Base-by-base conservation (phyloP, 2,329 filamentous ascomycete genomes). In the Aspergillus pseudoglaucus region DNA sequence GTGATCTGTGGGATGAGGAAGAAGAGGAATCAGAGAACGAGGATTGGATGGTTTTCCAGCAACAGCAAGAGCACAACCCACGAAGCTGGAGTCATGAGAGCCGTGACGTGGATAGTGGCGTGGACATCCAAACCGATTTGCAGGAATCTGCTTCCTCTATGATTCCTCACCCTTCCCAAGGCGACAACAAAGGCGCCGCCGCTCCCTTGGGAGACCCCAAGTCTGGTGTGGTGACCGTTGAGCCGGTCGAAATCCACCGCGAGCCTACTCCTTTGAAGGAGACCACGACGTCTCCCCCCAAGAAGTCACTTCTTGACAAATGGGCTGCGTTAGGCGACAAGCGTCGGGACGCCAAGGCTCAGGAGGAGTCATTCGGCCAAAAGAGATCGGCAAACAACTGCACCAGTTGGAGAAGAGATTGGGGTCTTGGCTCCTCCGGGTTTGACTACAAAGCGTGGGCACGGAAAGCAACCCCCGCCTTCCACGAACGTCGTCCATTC, bases 1-100 rank as follows among this genome's bases (percentile, higher is more conserved):
- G 90, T 62, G 93, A 98, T 67, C 83, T 97, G 68, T 96, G 90
- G 85, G 91, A 97, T 50, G 91, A 97, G 67, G 91, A 97, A 46
- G 90, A 93, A 38, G 55, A 58, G 35, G 40, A 60, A 61, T 75
- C 78, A 32, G 80, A 85, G 59, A 81, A 79, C 54, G 80, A 85
- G 64, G 72, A 81, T 47, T 70, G 17, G 37, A 39, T 78, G 51
- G 74, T 74, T 5, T 71, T 86, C 22, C 80, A 85, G 69, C 74
- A 83, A 54, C 73, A 75, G 27, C 74, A 72, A 52, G 71, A 74
- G 64, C 76, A 86, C 60, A 88, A 89, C 64, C 81, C 84, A 47
- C 79, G 86, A 55, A 87, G 84, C 47, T 90, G 85, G 84, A 90
- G 87, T 63, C 86, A 87, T 54, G 85, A 87, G 66, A 88, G 81